Conservation (phyloP, 2,329 filamentous ascomycete genomes). For the Fusarium stilboides region DNA sequence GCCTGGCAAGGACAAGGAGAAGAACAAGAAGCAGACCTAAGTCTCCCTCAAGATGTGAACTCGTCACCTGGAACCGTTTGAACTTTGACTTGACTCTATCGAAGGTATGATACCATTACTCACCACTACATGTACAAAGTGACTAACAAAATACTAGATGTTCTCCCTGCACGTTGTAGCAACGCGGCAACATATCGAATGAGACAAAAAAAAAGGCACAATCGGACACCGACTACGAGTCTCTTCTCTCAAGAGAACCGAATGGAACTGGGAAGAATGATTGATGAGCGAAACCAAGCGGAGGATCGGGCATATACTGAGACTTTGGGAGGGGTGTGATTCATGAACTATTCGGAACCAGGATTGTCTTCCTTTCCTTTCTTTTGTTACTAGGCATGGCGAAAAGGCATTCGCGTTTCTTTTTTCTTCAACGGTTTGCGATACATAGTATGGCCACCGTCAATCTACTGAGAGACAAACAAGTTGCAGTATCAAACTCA, state of each 20-base stretch:
- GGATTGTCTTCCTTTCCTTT: not conserved
- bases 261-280: not conserved
- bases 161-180: not conserved
- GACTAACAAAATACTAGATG: constrained; percentile 8
- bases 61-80: not conserved
- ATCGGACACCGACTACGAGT: constrained; percentile 7
- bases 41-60: not conserved
- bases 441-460: not conserved
- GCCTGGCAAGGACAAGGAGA: not conserved
- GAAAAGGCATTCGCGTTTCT: not conserved
- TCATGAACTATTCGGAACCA: not conserved
- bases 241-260: not conserved
- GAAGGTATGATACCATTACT: not conserved
- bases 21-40: constrained; percentile 9
- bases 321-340: constrained; percentile 1
- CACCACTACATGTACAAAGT: not conserved
- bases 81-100: not conserved
- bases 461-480: not conserved
- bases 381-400: not conserved
- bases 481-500: not conserved
- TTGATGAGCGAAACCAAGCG: not conserved
- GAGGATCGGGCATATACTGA: constrained; percentile 5
- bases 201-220: not conserved
- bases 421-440: not conserved
- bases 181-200: not conserved